Conservation (phyloP, 108 stramenopile genomes). For the Ochromonas danica region DNA sequence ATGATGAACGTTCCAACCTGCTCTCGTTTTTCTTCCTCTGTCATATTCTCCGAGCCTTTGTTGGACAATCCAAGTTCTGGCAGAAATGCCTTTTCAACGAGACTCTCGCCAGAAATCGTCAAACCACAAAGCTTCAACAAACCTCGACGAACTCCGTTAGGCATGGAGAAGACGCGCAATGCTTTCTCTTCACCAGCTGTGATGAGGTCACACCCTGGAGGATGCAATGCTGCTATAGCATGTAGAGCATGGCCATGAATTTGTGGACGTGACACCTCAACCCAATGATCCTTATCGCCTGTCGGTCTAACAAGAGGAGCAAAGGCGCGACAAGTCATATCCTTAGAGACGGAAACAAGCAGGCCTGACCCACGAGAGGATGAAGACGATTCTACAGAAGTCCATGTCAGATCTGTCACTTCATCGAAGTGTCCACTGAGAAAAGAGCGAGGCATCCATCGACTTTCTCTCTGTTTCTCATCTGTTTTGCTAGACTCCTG, state of each 20-base stretch:
- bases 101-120: no score
- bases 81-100: no score
- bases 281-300: neutral
- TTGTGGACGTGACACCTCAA: conserved; percentile 11
- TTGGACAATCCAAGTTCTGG: conserved; percentile 33
- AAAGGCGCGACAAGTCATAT: conserved; percentile 28
- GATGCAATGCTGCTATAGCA: neutral
- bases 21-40: neutral
- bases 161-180: neutral
- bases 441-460: conserved; percentile 23
- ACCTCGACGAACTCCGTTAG: neutral
- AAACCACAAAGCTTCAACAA: neutral
- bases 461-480: neutral
- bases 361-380: no score
- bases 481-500: neutral
- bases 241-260: conserved; percentile 19
- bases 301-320: neutral
- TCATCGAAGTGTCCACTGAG: conserved; percentile 13
- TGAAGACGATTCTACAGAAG: neutral
- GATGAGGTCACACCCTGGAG: neutral
- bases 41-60: conserved; percentile 2
- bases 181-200: conserved; percentile 22
- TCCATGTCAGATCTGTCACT: conserved; percentile 1
- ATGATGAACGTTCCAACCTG: conserved; percentile 19
- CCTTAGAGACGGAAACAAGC: neutral